A percentile compares a stretch with the other conserved stretches of the same genome.
Evolutionary conservation across 305 asterid genomes (phyloP).

Genomic region (Nicotiana rustica): DNA sequence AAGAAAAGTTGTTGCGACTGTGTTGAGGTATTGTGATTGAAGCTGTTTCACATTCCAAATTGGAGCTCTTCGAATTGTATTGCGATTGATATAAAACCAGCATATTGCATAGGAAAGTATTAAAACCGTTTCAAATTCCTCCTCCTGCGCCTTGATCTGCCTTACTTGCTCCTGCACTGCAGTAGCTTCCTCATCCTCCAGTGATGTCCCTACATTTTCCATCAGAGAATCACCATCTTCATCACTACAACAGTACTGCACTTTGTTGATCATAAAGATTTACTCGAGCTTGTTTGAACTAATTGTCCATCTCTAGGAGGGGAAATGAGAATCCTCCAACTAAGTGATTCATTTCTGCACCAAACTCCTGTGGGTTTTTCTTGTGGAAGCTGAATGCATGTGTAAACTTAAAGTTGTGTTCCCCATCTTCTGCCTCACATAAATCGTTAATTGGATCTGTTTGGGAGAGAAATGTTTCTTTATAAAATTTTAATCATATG

Average conservation of each 20-base stretch:
- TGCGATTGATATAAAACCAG: background rate
- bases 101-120: slow-evolving; percentile 26
- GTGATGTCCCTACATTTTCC: slow-evolving; percentile 56
- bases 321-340: slow-evolving; percentile 90
- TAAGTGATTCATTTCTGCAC: slow-evolving; percentile 49
- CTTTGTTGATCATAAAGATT: slow-evolving; percentile 72
- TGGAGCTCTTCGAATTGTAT: no score
- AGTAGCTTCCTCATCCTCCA: slow-evolving; percentile 96
- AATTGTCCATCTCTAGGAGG: slow-evolving; percentile 78
- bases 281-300: slow-evolving; percentile 58
- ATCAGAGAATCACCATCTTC: slow-evolving; percentile 61
- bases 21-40: no score
- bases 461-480: no score
- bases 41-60: no score
- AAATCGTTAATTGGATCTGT: no score
- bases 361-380: slow-evolving; percentile 42
- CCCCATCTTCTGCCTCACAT: no score
- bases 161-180: slow-evolving; percentile 98
- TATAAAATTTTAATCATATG: no score
- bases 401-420: no score
- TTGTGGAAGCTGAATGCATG: no score
- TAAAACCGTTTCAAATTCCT: slow-evolving; percentile 72
- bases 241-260: slow-evolving; percentile 54
- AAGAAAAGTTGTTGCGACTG: no score
- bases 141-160: slow-evolving; percentile 98